Evolutionary conservation across 176 grass and related monocot genomes (phyloP).

Genomic region (Puya raimondii): DNA sequence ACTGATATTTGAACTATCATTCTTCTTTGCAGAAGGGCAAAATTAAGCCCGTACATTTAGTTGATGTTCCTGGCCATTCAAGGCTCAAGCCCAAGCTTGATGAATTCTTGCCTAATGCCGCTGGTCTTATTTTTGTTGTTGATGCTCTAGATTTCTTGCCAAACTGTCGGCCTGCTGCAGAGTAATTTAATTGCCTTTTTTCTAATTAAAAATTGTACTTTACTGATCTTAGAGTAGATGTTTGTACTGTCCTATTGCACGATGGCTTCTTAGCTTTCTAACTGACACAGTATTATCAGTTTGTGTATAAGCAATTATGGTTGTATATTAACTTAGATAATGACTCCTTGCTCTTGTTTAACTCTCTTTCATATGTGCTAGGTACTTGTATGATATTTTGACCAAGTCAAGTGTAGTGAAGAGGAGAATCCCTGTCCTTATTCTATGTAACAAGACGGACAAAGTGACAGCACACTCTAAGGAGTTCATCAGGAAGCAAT

Average conservation of each 20-base stretch:
- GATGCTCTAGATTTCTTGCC: conserved; percentile 88
- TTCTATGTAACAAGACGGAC: conserved; percentile 94
- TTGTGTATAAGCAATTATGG: not conserved
- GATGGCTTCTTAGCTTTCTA: conserved; percentile 1
- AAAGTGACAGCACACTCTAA: conserved; percentile 96
- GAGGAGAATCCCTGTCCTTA: conserved; percentile 63
- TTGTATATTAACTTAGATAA: not conserved
- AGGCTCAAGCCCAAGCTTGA: conserved; percentile 86
- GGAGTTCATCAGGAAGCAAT: conserved; percentile 95
- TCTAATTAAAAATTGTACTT: not conserved
- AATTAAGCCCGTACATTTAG: conserved; percentile 66
- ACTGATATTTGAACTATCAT: conserved; percentile 8
- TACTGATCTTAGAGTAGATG: not conserved
- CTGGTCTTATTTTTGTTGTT: conserved; percentile 69
- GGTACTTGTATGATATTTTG: conserved; percentile 93
- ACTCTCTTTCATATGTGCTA: conserved; percentile 17
- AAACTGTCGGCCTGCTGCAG: conserved; percentile 70
- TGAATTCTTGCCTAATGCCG: conserved; percentile 64
- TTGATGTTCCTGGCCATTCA: conserved; percentile 97
- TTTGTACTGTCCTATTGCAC: not conserved
- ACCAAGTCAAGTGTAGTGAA: conserved; percentile 73
- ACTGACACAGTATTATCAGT: too few relatives aligned
- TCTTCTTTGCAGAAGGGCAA: conserved; percentile 50
- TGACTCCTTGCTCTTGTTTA: not conserved
- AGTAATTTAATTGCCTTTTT: conserved; percentile 40